These are phyloP conservation scores for Chaetomium globosum DNA, from an alignment of 2,329 filamentous ascomycete species.

Conservation along the genomic window DNA sequence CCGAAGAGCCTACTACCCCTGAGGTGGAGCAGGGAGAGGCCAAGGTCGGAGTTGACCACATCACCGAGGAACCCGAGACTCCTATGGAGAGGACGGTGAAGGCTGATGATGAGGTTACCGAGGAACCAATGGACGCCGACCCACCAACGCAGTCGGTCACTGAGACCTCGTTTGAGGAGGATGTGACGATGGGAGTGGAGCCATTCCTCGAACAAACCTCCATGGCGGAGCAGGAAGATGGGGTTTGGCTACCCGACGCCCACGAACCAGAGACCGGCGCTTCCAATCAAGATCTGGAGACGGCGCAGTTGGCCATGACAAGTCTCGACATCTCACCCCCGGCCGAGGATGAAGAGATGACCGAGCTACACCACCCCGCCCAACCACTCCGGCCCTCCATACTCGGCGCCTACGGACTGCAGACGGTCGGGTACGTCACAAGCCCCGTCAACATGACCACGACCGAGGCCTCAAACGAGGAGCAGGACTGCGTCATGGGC, in stretches of 20 bases:
- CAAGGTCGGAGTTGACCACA: background rate
- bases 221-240: constrained; percentile 10
- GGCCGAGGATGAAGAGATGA: background rate
- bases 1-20: background rate
- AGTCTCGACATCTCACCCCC: too few species aligned
- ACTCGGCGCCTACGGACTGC: background rate
- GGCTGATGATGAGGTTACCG: constrained; percentile 1
- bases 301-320: too few species aligned
- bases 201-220: background rate
- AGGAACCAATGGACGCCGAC: constrained; percentile 3
- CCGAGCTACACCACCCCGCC: too few species aligned
- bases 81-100: background rate
- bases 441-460: background rate
- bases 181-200: background rate
- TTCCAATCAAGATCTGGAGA: too few species aligned
- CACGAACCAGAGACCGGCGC: background rate
- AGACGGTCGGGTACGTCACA: background rate
- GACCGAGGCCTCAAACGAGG: background rate
- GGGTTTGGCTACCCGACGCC: background rate
- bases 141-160: background rate
- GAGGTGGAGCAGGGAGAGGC: background rate
- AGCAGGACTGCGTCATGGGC: background rate
- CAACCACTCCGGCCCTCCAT: background rate
- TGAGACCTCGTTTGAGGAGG: background rate
- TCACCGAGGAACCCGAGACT: background rate